A percentile compares a stretch with the other conserved stretches of the same genome.
Conservation (phyloP, 441 rosid species). For the Oxalis stricta region DNA sequence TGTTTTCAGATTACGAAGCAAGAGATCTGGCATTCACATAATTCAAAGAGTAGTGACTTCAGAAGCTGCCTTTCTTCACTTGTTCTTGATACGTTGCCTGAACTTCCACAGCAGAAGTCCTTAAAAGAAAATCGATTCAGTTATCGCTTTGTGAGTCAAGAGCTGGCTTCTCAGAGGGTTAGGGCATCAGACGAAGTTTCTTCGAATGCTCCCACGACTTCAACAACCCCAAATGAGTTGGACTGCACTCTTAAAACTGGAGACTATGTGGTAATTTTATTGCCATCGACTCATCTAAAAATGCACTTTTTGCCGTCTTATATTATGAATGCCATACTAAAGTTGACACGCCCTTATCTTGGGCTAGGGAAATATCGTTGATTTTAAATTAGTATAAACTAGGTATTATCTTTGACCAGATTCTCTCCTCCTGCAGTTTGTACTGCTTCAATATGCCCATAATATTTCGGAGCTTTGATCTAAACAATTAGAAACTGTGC, state of each 20-base stretch:
- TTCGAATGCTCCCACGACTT: conserved; percentile 16
- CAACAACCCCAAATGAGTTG: conserved; percentile 29
- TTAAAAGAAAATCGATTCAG: conserved; percentile 44
- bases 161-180: conserved; percentile 14
- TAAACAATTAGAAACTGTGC: no score
- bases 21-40: conserved; percentile 41
- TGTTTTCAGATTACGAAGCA: conserved; percentile 48
- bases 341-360: no score
- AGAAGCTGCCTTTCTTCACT: conserved; percentile 51
- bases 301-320: no score
- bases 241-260: conserved; percentile 62
- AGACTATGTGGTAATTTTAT: conserved; percentile 67
- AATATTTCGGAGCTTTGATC: no score
- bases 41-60: conserved; percentile 24
- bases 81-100: conserved; percentile 58
- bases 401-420: no score
- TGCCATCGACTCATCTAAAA: conserved; percentile 3
- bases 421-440: no score
- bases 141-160: conserved; percentile 60
- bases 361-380: no score
- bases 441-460: no score
- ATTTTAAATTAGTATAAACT: no score
- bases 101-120: conserved; percentile 31
- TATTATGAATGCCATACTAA: no score
- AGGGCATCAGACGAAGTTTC: conserved; percentile 26